Percentiles rank a stretch among this genome's conserved stretches.
Conservation (phyloP, 345 rosid species). For the Boechera divaricarpa region DNA sequence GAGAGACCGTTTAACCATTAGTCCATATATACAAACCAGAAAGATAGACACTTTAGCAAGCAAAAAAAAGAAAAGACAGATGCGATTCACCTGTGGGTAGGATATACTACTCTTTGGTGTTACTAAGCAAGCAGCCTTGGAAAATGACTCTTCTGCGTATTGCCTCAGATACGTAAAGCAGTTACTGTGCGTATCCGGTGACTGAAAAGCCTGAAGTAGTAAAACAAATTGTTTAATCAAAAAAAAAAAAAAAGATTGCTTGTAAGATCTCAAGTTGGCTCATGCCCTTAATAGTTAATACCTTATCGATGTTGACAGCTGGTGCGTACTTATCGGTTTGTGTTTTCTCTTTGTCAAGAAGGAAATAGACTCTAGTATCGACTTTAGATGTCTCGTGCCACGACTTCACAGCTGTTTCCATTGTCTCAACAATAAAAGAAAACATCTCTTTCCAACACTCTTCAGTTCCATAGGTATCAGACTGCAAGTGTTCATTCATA, state of each 20-base stretch:
- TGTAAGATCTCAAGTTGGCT: background rate
- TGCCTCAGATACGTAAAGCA: constrained; percentile 91
- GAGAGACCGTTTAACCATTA: constrained; percentile 4
- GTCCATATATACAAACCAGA: constrained; percentile 21
- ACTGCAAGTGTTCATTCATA: constrained; percentile 51
- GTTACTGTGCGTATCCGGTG: constrained; percentile 82
- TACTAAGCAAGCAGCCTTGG: constrained; percentile 89
- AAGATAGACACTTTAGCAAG: background rate
- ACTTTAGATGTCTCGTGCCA: constrained; percentile 89
- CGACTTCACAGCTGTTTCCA: constrained; percentile 79
- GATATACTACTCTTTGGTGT: constrained; percentile 81
- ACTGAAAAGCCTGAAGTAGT: constrained; percentile 85
- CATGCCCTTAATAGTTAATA: constrained; percentile 43
- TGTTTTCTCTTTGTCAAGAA: constrained; percentile 80
- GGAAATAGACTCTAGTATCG: constrained; percentile 79
- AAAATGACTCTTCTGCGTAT: constrained; percentile 81
- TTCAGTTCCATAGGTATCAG: constrained; percentile 67
- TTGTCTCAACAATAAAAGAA: constrained; percentile 73
- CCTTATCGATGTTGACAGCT: constrained; percentile 89
- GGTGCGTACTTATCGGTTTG: constrained; percentile 82
- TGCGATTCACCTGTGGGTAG: constrained; percentile 78
- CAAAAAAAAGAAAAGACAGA: background rate
- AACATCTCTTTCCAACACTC: constrained; percentile 63
- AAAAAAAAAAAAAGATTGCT: background rate
- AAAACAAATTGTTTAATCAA: background rate